Percentiles rank a stretch among this genome's conserved stretches.
Conservation (phyloP, 306 rosid species). For the Vicia faba region DNA sequence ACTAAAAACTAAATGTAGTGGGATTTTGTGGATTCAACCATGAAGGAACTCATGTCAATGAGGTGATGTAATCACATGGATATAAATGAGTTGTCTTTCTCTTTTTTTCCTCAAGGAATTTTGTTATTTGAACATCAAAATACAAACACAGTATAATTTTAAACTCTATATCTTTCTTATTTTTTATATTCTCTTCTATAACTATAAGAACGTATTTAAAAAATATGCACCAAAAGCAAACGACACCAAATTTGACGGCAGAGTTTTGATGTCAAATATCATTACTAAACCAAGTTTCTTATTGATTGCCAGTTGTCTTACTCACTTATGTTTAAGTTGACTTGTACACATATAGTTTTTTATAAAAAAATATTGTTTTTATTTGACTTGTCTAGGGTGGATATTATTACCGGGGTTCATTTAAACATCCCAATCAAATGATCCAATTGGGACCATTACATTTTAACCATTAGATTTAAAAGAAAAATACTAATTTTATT, state of each 20-base stretch:
- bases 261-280: too few species aligned
- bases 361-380: too few species aligned
- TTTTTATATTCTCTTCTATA: too few species aligned
- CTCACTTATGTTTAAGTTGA: constrained; percentile 8
- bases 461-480: background rate
- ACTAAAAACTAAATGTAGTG: background rate
- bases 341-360: too few species aligned
- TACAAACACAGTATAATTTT: too few species aligned
- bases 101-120: background rate
- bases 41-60: constrained; percentile 1
- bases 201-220: too few species aligned
- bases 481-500: background rate
- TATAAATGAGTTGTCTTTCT: constrained; percentile 10
- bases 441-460: background rate
- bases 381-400: background rate
- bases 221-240: too few species aligned
- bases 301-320: background rate
- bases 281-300: background rate
- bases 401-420: background rate
- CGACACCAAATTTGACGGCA: too few species aligned
- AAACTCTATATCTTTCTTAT: too few species aligned
- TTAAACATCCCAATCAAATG: background rate
- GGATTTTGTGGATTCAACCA: constrained; percentile 8
- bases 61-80: constrained; percentile 28
- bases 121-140: too few species aligned